Base-by-base conservation (phyloP, 768 basidiomycete genomes). In the Leccinum uliginosum region DNA sequence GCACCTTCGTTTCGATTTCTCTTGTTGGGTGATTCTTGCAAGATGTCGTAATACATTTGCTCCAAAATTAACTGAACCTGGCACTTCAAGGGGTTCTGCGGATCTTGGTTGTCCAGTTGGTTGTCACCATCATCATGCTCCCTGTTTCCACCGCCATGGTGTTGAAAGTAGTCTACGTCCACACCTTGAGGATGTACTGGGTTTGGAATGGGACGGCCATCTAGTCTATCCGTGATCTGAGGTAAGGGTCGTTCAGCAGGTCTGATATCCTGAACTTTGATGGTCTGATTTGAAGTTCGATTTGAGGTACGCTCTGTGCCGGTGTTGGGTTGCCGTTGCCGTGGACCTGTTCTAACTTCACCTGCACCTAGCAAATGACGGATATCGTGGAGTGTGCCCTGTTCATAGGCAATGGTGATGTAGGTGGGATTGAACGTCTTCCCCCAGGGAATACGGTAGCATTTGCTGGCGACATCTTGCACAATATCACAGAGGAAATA, bases 401-500 rank as follows among this genome's bases (percentile, higher is more conserved):
- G 6, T 27, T 38, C 15, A 29, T 55, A 48, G 1, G 54, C 54
- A 6, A 40, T 11, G 21, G n/a, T 43, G 9, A 43, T 43, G 15
- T n/a, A 43, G 9, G 9, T 17, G n/a, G 40, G 15, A 43, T 43
- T 43, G 12, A 43, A 43, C 5, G 40, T 43, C 15, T 43, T 43
- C 10, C 40, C 40, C 17, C n/a, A 43, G 4, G 40, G 40, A 43
- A 43, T 43, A 19, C 15, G 40, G n/a, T 43, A 43, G 40, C 40
- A 17, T 4, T 43, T 17, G 15, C 17, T n/a, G 17, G 17, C n/a
- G 40, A 19, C 17, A 43, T 43, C 40, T 43, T 43, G 40, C n/a
- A 43, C 27, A 6, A 59, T 17, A 4, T 59, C 38, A 6, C 58
- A 59, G 0, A 60, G 0, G 10, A 60, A 61, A 24, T 61, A 61